Evolutionary conservation across 2,329 filamentous ascomycete species (phyloP), one percentile per base, ranked within the genome.

Genomic region (Microsporum audouinii): DNA sequence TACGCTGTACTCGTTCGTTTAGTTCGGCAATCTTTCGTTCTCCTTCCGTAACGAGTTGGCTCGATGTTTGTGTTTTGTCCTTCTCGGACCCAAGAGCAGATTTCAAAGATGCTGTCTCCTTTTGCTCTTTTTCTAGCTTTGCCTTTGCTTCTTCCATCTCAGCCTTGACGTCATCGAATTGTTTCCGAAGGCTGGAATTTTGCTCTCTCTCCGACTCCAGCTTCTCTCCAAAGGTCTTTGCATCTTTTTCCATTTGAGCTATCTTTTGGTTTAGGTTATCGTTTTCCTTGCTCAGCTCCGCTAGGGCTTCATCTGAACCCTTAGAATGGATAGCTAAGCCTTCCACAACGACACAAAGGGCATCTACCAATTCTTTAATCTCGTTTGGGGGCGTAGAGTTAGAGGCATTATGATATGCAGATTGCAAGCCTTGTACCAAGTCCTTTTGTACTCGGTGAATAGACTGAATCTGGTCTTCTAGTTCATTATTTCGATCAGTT

Each of bases 11-110:
- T 68, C 89, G 84, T 66, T 89, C 83, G 1, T 84, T 82, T 33
- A 95, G 75, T 10, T 79, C 80, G 27, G 82, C 81, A 2, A 89
- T 82, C 71, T 85, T 88, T 62, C 78, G 79, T 72, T 95, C 89
- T 68, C 91, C 87, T 61, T 89, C 88, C 47, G 86, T 84, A 2
- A 95, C 79, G 60, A 85, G 83, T 72, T 86, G 87, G 60, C 88
- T 85, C 60, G 96, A 76, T 33, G 84, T 85, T 72, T 91, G 89
- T 0, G 89, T 91, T 3, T 90, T 90, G 2, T 86, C 91, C 72
- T 94, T 89, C 14, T 89, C 91, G 65, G 91, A 88, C 0, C 88
- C 84, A 69, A 95, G 86, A 71, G 87, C 88, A 14, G 79, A 77
- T 61, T 88, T 84, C 27, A 95, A 76, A 33, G 82, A 78, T 61